Evolutionary conservation across 139 green algal genomes (phyloP).

Genomic region (Ostreobium quekettii): DNA sequence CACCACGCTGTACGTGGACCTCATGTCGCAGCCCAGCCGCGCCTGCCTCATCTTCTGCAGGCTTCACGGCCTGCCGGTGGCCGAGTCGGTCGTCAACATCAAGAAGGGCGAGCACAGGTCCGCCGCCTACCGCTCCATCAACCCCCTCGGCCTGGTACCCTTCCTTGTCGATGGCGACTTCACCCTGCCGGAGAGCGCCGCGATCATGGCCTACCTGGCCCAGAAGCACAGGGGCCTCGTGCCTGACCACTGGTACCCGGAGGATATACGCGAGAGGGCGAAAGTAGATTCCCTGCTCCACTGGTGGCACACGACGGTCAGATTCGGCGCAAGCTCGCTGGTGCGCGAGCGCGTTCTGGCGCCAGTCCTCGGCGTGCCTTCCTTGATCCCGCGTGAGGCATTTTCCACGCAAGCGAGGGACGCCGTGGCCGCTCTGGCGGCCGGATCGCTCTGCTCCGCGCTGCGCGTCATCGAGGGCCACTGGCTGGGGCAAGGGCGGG

Average conservation of each 20-base stretch:
- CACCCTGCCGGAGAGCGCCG: slow-evolving; percentile 19
- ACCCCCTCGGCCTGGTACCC: slow-evolving; percentile 22
- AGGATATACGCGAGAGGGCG: background rate
- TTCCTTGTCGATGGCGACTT: slow-evolving; percentile 26
- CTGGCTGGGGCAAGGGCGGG: slow-evolving; percentile 12
- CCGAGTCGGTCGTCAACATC: slow-evolving; percentile 9
- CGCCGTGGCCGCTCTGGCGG: background rate
- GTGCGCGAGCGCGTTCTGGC: background rate
- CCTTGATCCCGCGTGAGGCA: background rate
- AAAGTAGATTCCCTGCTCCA: slow-evolving; percentile 19
- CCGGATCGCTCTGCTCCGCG: background rate
- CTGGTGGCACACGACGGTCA: slow-evolving; percentile 19
- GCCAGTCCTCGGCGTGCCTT: background rate
- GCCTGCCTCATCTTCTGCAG: slow-evolving; percentile 25
- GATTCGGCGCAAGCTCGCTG: background rate
- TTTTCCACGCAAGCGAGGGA: background rate
- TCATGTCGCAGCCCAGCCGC: slow-evolving; percentile 27
- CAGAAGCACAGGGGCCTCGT: slow-evolving; percentile 9
- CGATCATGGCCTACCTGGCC: slow-evolving; percentile 25
- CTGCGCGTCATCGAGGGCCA: slow-evolving; percentile 18
- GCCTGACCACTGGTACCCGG: slow-evolving; percentile 21
- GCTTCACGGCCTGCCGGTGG: slow-evolving; percentile 21
- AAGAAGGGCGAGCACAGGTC: slow-evolving; percentile 17
- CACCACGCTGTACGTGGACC: slow-evolving; percentile 22
- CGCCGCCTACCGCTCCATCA: slow-evolving; percentile 17